Base-by-base conservation (phyloP, 192 early-diverging fungal species). In the Mortierella alpina region DNA sequence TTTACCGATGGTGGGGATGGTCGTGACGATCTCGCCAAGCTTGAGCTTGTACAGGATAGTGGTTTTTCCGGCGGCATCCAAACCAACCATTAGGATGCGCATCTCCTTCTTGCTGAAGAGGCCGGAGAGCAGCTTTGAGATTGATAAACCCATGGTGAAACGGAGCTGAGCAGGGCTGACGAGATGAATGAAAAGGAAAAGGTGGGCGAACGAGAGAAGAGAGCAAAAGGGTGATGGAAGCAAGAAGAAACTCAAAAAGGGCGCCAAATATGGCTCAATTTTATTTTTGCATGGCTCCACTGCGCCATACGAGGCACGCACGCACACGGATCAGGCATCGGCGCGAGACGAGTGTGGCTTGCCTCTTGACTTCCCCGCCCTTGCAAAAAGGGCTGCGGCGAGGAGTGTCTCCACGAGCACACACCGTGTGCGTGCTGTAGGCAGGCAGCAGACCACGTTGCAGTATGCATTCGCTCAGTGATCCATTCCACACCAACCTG, bases 11-110 rank as follows among this genome's bases (percentile, higher is more conserved):
- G 97, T 99, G 55, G 97, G 97, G 83, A 99, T 98, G 66, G 97
- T 99, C 50, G 97, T 99, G 75, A 99, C 96, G 82, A 98, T 96
- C 87, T 99, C 96, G 71, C 98, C 98, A 23, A 99, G 88, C 91
- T 98, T 97, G 73, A 99, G 92, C 90, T 96, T 97, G 89, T 98
- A 99, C 82, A 99, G 89, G 78, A 99, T 98, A 85, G 97, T 99
- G 80, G 97, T 99, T 88, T 99, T 99, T 85, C 95, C 95, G 58
- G 95, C 95, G 40, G 94, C 95, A 88, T 96, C 95, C 80, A 96
- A 89, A 55, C 95, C 95, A 53, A 96, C 95, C 95, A 98, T 97
- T 82, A 99, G 89, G 86, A 98, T 96, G 70, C 96, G 94, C 95
- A 97, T 96, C 87, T 98, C 96, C 87, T 94, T 95, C 83, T 95